These are phyloP conservation scores for Claviceps humidiphila DNA, from an alignment of 2,329 filamentous ascomycete species.

Conservation along the genomic window DNA sequence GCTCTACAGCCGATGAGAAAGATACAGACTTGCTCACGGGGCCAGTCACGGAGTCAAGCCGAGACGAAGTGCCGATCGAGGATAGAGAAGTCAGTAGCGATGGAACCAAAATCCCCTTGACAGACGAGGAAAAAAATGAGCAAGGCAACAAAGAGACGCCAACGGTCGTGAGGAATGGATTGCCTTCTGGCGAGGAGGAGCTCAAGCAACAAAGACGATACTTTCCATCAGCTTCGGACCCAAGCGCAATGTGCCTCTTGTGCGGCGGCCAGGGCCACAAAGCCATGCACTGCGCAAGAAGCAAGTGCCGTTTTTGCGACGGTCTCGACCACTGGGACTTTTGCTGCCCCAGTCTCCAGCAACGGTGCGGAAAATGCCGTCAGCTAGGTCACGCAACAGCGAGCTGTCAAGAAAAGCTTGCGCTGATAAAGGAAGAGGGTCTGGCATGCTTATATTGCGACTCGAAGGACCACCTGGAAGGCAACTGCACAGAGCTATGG, in stretches of 20 bases:
- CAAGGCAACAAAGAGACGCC: neutral
- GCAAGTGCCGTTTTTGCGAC: conserved; percentile 35
- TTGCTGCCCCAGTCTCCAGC: conserved; percentile 34
- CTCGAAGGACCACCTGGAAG: conserved; percentile 42
- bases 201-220: conserved; percentile 30
- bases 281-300: conserved; percentile 29
- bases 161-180: conserved; percentile 9
- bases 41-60: neutral
- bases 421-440: conserved; percentile 36
- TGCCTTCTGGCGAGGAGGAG: conserved; percentile 20
- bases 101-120: neutral
- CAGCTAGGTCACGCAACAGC: conserved; percentile 44
- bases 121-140: neutral
- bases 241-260: conserved; percentile 33
- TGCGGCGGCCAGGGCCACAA: conserved; percentile 38
- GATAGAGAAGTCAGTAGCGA: conserved; percentile 1
- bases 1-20: neutral
- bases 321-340: conserved; percentile 32
- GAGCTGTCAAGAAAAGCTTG: conserved; percentile 43
- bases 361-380: conserved; percentile 45
- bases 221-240: conserved; percentile 35
- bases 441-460: conserved; percentile 49
- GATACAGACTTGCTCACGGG: neutral
- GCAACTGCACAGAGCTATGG: conserved; percentile 48
- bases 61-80: neutral